Percentiles rank a stretch among this genome's conserved stretches.
Evolutionary conservation across 768 basidiomycete species (phyloP).

Genomic region (Cantharellus anzutake): DNA sequence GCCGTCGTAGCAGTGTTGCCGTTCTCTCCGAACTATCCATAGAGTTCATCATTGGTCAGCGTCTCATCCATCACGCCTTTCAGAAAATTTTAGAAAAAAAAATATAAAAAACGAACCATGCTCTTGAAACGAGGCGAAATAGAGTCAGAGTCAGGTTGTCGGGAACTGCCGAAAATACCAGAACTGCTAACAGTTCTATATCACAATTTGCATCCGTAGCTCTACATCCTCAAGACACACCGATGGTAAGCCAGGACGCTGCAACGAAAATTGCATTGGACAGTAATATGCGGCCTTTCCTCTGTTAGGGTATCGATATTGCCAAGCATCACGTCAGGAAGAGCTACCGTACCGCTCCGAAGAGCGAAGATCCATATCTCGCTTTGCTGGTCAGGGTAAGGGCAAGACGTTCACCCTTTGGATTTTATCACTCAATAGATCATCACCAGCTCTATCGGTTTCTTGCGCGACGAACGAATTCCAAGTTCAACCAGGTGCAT

Average conservation of each 20-base stretch:
- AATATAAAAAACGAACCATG: too few species aligned
- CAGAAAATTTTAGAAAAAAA: too few species aligned
- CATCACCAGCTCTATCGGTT: conserved; percentile 80
- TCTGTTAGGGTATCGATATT: conserved; percentile 79
- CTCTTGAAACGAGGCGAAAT: background rate
- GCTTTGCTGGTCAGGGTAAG: conserved; percentile 91
- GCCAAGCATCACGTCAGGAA: conserved; percentile 97
- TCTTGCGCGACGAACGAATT: conserved; percentile 90
- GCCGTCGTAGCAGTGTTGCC: conserved; percentile 3
- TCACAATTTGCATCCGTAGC: conserved; percentile 1
- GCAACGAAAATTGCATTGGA: background rate
- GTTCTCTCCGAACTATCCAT: background rate
- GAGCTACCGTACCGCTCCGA: conserved; percentile 81
- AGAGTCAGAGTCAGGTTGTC: background rate
- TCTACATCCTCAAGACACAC: conserved; percentile 2
- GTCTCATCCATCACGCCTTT: too few species aligned
- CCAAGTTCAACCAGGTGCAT: conserved; percentile 80
- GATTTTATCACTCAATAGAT: background rate
- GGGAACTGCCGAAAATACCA: background rate
- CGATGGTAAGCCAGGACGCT: conserved; percentile 7
- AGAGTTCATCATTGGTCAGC: background rate
- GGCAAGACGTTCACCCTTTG: background rate
- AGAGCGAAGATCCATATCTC: conserved; percentile 98
- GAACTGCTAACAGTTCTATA: background rate
- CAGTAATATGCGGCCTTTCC: too few species aligned